Conservation (phyloP, 2,329 filamentous ascomycete genomes). For the Colletotrichum sojae region DNA sequence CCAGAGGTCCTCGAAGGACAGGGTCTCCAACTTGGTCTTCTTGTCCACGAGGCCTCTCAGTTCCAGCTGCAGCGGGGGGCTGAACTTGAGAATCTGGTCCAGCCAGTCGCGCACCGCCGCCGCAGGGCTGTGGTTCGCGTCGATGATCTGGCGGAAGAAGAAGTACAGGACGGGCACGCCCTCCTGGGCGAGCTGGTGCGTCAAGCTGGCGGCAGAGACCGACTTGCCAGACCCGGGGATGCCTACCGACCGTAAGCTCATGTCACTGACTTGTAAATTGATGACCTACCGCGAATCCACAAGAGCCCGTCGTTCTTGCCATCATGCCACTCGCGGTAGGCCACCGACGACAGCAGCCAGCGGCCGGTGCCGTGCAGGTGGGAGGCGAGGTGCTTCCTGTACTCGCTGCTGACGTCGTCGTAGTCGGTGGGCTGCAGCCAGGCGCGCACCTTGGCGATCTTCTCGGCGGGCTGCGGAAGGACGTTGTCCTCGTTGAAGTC, state of each 20-base stretch:
- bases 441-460: neutral
- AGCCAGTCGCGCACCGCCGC: slow-evolving; percentile 51
- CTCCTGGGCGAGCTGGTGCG: slow-evolving; percentile 41
- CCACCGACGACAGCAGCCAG: slow-evolving; percentile 32
- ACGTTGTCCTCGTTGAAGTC: too few relatives aligned
- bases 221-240: slow-evolving; percentile 45
- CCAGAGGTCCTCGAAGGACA: slow-evolving; percentile 42
- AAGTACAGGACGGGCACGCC: slow-evolving; percentile 50
- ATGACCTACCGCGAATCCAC: too few relatives aligned
- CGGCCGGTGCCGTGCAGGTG: slow-evolving; percentile 32
- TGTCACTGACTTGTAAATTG: too few relatives aligned
- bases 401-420: slow-evolving; percentile 32
- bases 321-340: slow-evolving; percentile 13
- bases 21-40: slow-evolving; percentile 32
- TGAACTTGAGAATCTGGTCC: slow-evolving; percentile 49
- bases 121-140: slow-evolving; percentile 47
- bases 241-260: slow-evolving; percentile 39
- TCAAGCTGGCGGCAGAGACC: slow-evolving; percentile 49
- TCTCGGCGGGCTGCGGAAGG: neutral
- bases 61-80: slow-evolving; percentile 44
- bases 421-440: slow-evolving; percentile 40
- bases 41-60: slow-evolving; percentile 33
- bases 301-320: neutral
- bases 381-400: slow-evolving; percentile 25
- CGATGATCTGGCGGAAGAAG: slow-evolving; percentile 56